A percentile compares a stretch with the other conserved stretches of the same genome.
Evolutionary conservation across 768 basidiomycete genomes (phyloP).

Genomic region (Cyclocybe cylindracea): DNA sequence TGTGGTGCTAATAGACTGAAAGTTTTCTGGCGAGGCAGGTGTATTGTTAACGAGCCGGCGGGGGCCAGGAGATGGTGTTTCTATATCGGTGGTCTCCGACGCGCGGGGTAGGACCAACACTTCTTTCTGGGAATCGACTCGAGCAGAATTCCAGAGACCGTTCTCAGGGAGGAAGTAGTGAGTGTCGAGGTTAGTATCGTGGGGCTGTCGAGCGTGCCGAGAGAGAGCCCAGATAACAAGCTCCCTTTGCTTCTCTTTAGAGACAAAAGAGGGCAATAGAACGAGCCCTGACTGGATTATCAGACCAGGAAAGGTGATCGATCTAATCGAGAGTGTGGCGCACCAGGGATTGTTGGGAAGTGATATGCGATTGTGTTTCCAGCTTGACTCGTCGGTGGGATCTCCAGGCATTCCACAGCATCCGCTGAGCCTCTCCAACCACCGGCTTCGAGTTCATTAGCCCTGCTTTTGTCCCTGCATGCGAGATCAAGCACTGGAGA

Average conservation of each 20-base stretch:
- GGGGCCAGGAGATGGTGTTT: conserved; percentile 45
- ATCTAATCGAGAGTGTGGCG: conserved; percentile 15
- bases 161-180: conserved; percentile 78
- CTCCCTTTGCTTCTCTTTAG: conserved; percentile 59
- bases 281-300: conserved; percentile 66
- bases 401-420: conserved; percentile 32
- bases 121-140: conserved; percentile 29
- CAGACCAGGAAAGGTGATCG: background rate
- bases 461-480: conserved; percentile 38
- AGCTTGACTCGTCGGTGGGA: conserved; percentile 22
- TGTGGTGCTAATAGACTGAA: conserved; percentile 48
- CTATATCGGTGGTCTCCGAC: conserved; percentile 19
- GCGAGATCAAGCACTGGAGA: conserved; percentile 69
- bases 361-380: conserved; percentile 36
- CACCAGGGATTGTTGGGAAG: conserved; percentile 61
- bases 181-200: conserved; percentile 86
- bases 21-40: conserved; percentile 60
- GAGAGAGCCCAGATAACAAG: conserved; percentile 74
- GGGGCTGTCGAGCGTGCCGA: conserved; percentile 76
- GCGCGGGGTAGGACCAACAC: conserved; percentile 48
- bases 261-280: conserved; percentile 75
- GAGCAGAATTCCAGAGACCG: conserved; percentile 74
- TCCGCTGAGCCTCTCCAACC: conserved; percentile 48
- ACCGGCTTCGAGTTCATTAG: conserved; percentile 43
- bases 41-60: conserved; percentile 72